Conservation (phyloP, 352 stramenopile genomes). For the Globisporangium cylindrosporum region DNA sequence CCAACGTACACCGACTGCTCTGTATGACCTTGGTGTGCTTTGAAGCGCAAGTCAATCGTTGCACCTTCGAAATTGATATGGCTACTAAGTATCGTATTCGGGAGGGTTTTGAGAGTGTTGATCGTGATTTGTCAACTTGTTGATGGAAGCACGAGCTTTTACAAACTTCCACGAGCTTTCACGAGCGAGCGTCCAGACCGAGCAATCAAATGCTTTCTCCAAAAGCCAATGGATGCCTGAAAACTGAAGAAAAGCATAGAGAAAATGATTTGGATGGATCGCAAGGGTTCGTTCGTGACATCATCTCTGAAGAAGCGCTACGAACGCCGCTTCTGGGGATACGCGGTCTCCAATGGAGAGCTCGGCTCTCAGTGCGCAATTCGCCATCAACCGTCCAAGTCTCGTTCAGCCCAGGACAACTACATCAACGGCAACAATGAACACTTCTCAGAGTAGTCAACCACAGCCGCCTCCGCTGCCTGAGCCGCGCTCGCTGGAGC, state of each 20-base stretch:
- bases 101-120: not conserved
- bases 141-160: not conserved
- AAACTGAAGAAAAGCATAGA: not conserved
- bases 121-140: conserved; percentile 1
- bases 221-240: not conserved
- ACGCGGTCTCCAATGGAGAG: not conserved
- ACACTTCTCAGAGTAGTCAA: not conserved
- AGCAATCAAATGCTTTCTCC: not conserved
- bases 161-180: no score
- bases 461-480: conserved; percentile 17
- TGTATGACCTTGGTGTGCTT: no score
- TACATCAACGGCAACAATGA: not conserved
- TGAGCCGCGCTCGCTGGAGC: conserved; percentile 23
- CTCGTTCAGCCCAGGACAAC: not conserved
- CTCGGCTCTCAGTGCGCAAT: not conserved
- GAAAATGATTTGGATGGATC: not conserved
- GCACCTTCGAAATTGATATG: no score
- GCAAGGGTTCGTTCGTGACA: not conserved
- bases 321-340: not conserved
- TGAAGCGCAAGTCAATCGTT: no score
- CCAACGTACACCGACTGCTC: no score
- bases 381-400: not conserved
- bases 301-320: not conserved
- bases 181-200: no score
- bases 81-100: not conserved